Evolutionary conservation across 768 basidiomycete genomes (phyloP).

Genomic region (Phlebiopsis gigantea): DNA sequence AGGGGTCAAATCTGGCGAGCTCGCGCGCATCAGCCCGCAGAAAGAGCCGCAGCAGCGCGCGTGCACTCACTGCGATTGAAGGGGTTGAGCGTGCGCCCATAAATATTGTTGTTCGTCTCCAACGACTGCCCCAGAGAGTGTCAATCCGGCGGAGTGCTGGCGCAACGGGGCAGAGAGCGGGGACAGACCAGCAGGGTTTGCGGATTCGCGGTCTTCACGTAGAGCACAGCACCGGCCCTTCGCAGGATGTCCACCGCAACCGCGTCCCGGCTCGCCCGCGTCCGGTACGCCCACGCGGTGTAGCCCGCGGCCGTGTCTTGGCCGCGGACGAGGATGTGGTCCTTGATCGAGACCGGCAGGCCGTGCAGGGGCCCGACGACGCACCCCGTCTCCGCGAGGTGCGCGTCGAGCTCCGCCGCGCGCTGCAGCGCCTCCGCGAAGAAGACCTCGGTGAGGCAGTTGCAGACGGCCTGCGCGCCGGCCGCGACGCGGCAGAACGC

Average conservation of each 20-base stretch:
- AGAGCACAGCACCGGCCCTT: slow-evolving; percentile 73
- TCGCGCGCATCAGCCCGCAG: background rate
- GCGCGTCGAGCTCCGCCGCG: slow-evolving; percentile 60
- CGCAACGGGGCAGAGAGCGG: background rate
- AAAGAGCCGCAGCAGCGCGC: background rate
- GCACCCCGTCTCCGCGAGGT: slow-evolving; percentile 52
- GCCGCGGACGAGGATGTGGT: slow-evolving; percentile 55
- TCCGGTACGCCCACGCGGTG: slow-evolving; percentile 63
- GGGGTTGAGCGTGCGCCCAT: slow-evolving; percentile 38
- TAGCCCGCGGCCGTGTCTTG: slow-evolving; percentile 70
- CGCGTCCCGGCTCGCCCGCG: slow-evolving; percentile 40
- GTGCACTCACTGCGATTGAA: slow-evolving; percentile 35
- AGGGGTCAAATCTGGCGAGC: slow-evolving; percentile 30
- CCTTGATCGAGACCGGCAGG: slow-evolving; percentile 77
- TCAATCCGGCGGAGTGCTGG: slow-evolving; percentile 7
- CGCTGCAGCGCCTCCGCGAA: slow-evolving; percentile 60
- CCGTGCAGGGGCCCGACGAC: slow-evolving; percentile 75
- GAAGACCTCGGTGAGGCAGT: slow-evolving; percentile 82
- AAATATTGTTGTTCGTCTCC: slow-evolving; percentile 49
- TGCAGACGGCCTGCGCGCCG: slow-evolving; percentile 59
- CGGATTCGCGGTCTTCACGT: slow-evolving; percentile 90
- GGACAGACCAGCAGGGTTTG: slow-evolving; percentile 51
- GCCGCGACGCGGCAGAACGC: slow-evolving; percentile 34
- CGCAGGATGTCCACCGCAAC: slow-evolving; percentile 40
- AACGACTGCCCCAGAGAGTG: slow-evolving; percentile 32